Percentiles rank a stretch among this genome's conserved stretches.
phyloP scores from a whole-genome alignment of 2,329 filamentous ascomycete genomes.

The Scolecobasidium constrictum region DNA sequence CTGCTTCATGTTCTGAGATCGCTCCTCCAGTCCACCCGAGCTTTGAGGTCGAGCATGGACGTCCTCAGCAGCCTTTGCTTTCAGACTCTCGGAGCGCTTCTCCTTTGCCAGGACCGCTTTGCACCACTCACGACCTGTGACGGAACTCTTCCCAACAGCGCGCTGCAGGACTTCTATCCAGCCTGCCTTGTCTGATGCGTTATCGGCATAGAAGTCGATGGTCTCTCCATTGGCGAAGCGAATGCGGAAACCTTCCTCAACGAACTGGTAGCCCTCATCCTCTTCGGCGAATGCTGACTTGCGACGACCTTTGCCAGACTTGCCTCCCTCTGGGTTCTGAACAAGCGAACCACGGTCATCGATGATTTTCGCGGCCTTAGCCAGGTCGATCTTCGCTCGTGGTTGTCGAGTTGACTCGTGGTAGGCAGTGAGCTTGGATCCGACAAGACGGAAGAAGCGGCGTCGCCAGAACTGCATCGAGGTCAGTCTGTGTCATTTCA shows the following conservation, averaged over 20 bases:
- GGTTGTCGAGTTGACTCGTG: conserved; percentile 93
- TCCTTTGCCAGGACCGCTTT: conserved; percentile 6
- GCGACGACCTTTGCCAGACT: conserved; percentile 60
- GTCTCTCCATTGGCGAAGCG: conserved; percentile 97
- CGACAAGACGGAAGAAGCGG: conserved; percentile 89
- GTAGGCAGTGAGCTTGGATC: conserved; percentile 85
- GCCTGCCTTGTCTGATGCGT: conserved; percentile 71
- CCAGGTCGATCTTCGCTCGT: conserved; percentile 90
- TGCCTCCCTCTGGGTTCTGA: conserved; percentile 60
- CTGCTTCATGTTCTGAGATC: neutral
- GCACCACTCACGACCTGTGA: conserved; percentile 7
- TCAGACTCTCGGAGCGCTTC: neutral
- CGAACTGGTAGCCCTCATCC: conserved; percentile 98
- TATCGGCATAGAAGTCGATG: conserved; percentile 97
- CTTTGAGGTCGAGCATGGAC: conserved; percentile 4
- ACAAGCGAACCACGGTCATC: conserved; percentile 79
- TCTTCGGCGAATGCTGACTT: conserved; percentile 96
- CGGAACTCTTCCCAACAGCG: conserved; percentile 3
- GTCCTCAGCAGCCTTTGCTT: conserved; percentile 1
- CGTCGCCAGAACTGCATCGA: conserved; percentile 81
- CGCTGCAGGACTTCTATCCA: conserved; percentile 75
- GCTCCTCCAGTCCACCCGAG: conserved; percentile 4
- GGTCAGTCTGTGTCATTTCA: conserved; percentile 12
- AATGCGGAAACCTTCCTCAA: conserved; percentile 97
- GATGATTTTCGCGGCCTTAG: conserved; percentile 85